Conservation (phyloP, 2,329 filamentous ascomycete genomes). For the Waltergamsia citrina region DNA sequence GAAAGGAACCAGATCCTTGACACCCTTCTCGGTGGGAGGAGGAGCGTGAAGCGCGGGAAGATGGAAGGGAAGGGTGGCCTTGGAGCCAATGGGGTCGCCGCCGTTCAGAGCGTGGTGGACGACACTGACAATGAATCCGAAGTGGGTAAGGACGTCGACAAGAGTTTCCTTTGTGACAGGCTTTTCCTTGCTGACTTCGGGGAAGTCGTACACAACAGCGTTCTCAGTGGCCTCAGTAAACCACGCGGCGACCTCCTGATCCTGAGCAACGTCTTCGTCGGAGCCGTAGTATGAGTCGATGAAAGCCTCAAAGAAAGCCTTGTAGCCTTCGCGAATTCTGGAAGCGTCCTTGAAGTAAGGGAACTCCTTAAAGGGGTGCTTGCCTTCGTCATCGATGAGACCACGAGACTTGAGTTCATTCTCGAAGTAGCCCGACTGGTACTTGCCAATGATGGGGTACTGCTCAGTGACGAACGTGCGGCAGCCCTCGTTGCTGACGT, state of each 20-base stretch:
- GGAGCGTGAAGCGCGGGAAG: slow-evolving; percentile 28
- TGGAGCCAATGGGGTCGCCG: slow-evolving; percentile 22
- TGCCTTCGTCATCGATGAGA: slow-evolving; percentile 22
- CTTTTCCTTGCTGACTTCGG: slow-evolving; percentile 12
- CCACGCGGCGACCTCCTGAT: slow-evolving; percentile 34
- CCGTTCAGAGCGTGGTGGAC: too few relatives aligned
- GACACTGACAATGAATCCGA: slow-evolving; percentile 16
- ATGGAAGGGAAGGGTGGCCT: slow-evolving; percentile 28
- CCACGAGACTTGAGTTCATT: slow-evolving; percentile 26
- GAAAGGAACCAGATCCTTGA: slow-evolving; percentile 21
- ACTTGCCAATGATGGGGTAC: slow-evolving; percentile 18
- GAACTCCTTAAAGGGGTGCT: slow-evolving; percentile 27
- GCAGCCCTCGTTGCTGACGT: slow-evolving; percentile 16
- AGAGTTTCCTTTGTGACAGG: slow-evolving; percentile 14
- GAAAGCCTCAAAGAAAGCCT: slow-evolving; percentile 26
- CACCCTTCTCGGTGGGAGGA: slow-evolving; percentile 27
- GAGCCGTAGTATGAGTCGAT: slow-evolving; percentile 32
- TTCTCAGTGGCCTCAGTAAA: slow-evolving; percentile 25
- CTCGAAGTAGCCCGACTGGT: slow-evolving; percentile 27
- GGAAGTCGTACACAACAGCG: slow-evolving; percentile 30
- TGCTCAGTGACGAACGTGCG: slow-evolving; percentile 15
- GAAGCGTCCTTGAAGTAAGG: slow-evolving; percentile 33
- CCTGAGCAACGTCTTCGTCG: slow-evolving; percentile 18
- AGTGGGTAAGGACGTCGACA: slow-evolving; percentile 28
- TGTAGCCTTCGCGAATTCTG: slow-evolving; percentile 23